These are phyloP conservation scores for Penicillium coprophilum DNA, from an alignment of 495 filamentous ascomycete species.

Conservation along the genomic window DNA sequence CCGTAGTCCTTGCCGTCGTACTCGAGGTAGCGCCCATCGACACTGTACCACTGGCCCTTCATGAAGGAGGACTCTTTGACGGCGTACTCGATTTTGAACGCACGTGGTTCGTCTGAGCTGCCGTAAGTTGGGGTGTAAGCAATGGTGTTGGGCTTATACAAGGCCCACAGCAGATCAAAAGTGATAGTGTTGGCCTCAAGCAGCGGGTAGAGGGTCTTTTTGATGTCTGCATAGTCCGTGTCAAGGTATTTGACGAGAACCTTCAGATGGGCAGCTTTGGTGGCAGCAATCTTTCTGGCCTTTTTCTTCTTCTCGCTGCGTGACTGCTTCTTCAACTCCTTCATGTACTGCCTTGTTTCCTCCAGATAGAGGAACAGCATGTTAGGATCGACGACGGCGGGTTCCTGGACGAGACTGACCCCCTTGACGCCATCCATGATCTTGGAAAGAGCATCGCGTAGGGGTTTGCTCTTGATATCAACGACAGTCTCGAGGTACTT, in stretches of 20 bases:
- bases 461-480: slow-evolving; percentile 81
- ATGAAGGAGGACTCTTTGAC: slow-evolving; percentile 70
- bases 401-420: slow-evolving; percentile 76
- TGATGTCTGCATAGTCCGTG: slow-evolving; percentile 74
- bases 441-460: slow-evolving; percentile 69
- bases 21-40: slow-evolving; percentile 83
- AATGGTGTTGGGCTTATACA: slow-evolving; percentile 89
- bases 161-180: slow-evolving; percentile 85
- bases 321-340: slow-evolving; percentile 60
- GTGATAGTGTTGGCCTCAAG: slow-evolving; percentile 84
- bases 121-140: slow-evolving; percentile 81
- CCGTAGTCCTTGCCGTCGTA: slow-evolving; percentile 78
- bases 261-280: slow-evolving; percentile 65
- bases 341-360: slow-evolving; percentile 65
- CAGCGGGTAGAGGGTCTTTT: slow-evolving; percentile 80
- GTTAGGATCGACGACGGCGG: slow-evolving; percentile 78
- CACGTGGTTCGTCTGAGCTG: slow-evolving; percentile 74
- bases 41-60: slow-evolving; percentile 74
- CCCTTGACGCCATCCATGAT: slow-evolving; percentile 82
- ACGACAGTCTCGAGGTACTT: slow-evolving; percentile 77
- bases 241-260: slow-evolving; percentile 79
- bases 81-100: slow-evolving; percentile 86
- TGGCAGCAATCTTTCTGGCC: slow-evolving; percentile 54
- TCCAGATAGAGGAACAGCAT: slow-evolving; percentile 87
- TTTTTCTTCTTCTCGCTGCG: slow-evolving; percentile 68